Base-by-base conservation (phyloP, 495 filamentous ascomycete species). In the Penicillium manginii region DNA sequence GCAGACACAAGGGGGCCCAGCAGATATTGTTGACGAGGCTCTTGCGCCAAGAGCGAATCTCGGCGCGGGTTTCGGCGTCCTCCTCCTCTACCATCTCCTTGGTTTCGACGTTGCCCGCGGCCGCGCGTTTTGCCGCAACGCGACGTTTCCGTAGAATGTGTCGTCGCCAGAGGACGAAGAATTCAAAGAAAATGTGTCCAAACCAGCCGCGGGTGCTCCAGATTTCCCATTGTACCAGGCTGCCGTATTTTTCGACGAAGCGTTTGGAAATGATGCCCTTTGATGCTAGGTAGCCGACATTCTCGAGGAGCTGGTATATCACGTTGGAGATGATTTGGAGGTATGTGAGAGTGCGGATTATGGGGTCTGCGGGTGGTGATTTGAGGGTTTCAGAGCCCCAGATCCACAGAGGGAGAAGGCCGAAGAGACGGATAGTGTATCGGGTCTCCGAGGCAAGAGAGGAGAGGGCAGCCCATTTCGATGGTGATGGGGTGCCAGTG, bases 171-270 rank as follows among this genome's bases (percentile, higher is more conserved):
- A 96, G 73, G 43, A 86, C 76, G 29, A 84, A 82, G 59, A 92
- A 84, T 74, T 96, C 89, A 39, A 94, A 73, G 55, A 81, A 85
- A 31, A 94, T 86, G 75, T 92, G 90, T 15, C 78, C 80, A 52
- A 85, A 85, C 93, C 93, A 97, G 61, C 88, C 88, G 15, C 92
- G 76, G 15, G 81, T 83, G 69, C 90, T 91, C 90, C 89, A 96
- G 33, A 86, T 65, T 72, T 83, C 86, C 70, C 84, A 86, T 55
- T 75, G 77, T 23, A 68, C 77, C 53, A 79, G 65, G 4, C 83
- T 80, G 19, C 80, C 80, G 70, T 80, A 84, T 3, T 78, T 79
- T 29, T 96, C 65, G 0, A 96, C 80, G 46, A 71, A 69, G 2
- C 54, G 57, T 42, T 75, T 74, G 4, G 74, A 71, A 9, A 75